Base-by-base conservation (phyloP, 768 basidiomycete species). In the Fomitopsis pulvina region DNA sequence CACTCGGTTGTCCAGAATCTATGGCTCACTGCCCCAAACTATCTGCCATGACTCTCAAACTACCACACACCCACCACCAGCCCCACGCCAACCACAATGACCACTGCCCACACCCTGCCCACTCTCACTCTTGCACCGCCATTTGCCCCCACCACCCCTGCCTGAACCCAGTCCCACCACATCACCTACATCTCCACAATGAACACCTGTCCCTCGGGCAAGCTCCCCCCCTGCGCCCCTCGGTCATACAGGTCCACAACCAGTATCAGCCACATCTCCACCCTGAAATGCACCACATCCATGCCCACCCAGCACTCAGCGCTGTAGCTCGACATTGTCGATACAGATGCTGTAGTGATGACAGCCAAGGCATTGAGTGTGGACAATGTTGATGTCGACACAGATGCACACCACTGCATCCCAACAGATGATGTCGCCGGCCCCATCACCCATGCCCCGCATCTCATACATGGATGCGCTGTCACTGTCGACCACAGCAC, bases 171-270 rank as follows among this genome's bases (percentile, higher is more conserved):
- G 55, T 91, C 90, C 39, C 74, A 69, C 73, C 81, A 87, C 3
- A 86, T 85, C 0, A 86, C 77, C 50, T 90, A 73, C 66, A 92
- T 72, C 59, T 82, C 73, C 4, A 93, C 63, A 10, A 87, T 78
- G 63, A 94, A 94, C 6, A 85, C 87, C 67, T 93, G 75, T 0
- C 74, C 82, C 63, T 94, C 92, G 2, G 91, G 78, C 52, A 84
- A 87, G 18, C 78, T 20, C 0, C 64, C 51, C 0, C 85, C 83
- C 52, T 76, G 50, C 1, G 53, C 10, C 0, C 70, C 68, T 57
- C 73, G 81, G 1, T 69, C 62, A 47, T 84, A 63, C 0, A 92
- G 91, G 60, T 94, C 71, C 2, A 87, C 87, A 16, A 92, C 88
- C 4, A 87, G 87, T 4, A 68, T 71, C 22, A 91, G 66, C 81